A percentile compares a stretch with the other conserved stretches of the same genome.
These are phyloP conservation scores for Apiospora aurea DNA, from an alignment of 2,329 filamentous ascomycete species.

Conservation along the genomic window DNA sequence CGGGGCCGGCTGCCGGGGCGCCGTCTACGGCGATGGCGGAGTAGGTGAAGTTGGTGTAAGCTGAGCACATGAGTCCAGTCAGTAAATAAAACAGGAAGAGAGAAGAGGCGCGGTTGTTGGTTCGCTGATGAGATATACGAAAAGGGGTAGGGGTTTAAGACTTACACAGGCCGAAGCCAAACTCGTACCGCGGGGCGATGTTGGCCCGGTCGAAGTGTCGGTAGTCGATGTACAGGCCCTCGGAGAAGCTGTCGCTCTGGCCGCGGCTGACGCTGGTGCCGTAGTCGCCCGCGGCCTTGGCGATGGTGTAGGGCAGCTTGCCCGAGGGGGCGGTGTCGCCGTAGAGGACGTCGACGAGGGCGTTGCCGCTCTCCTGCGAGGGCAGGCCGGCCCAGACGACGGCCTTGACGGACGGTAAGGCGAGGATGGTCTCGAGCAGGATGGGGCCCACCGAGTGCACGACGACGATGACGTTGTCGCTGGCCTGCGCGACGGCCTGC, in stretches of 20 bases:
- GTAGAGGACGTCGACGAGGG: constrained; percentile 67
- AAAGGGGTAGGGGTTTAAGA: not conserved
- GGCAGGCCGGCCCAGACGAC: constrained; percentile 67
- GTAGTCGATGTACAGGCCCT: constrained; percentile 64
- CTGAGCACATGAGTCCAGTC: not conserved
- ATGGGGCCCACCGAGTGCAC: constrained; percentile 71
- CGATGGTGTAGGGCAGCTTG: constrained; percentile 66
- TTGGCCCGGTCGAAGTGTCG: constrained; percentile 58
- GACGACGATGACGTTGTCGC: constrained; percentile 73
- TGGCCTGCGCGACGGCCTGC: constrained; percentile 62
- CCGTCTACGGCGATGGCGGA: constrained; percentile 18
- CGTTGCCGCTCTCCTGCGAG: constrained; percentile 67
- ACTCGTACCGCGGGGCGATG: constrained; percentile 59
- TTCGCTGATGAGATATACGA: too few relatives aligned
- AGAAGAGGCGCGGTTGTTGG: too few relatives aligned
- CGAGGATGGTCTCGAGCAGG: constrained; percentile 61
- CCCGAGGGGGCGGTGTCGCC: constrained; percentile 66
- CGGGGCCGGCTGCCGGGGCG: constrained; percentile 50
- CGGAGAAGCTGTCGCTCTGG: constrained; percentile 38
- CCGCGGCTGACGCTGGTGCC: constrained; percentile 44
- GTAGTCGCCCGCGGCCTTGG: constrained; percentile 57
- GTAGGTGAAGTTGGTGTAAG: constrained; percentile 51
- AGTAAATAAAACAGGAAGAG: not conserved
- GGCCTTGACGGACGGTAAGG: constrained; percentile 66
- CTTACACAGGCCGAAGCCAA: constrained; percentile 60